phyloP scores from a whole-genome alignment of 1,284 basidiomycete genomes.

The Sparassis latifolia region DNA sequence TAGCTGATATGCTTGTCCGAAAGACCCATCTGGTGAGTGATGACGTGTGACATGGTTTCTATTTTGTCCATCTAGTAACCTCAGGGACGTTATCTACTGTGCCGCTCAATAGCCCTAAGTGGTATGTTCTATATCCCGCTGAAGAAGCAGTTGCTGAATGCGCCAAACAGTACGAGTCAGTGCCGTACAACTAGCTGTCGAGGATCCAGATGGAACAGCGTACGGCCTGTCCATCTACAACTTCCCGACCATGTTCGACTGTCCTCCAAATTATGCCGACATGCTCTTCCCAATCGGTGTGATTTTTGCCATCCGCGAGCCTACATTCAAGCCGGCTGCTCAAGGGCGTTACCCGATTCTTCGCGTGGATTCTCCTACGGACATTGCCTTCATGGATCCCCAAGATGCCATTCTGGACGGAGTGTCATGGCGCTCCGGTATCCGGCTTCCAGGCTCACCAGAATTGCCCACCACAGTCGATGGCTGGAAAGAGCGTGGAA shows the following conservation, averaged over 20 bases:
- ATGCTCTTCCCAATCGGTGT: constrained; percentile 24
- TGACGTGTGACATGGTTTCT: neutral
- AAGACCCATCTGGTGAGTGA: constrained; percentile 1
- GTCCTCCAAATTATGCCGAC: constrained; percentile 18
- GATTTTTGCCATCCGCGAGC: constrained; percentile 28
- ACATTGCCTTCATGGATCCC: constrained; percentile 18
- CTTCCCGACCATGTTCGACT: constrained; percentile 17
- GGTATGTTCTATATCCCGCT: constrained; percentile 1
- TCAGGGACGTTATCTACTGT: constrained; percentile 6
- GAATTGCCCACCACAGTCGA: constrained; percentile 7
- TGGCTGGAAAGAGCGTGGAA: constrained; percentile 12
- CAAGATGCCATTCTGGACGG: constrained; percentile 4
- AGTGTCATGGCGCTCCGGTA: constrained; percentile 8
- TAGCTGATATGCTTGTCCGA: constrained; percentile 1
- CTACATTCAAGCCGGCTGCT: constrained; percentile 20
- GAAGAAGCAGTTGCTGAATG: neutral
- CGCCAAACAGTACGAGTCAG: constrained; percentile 7
- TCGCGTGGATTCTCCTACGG: constrained; percentile 26
- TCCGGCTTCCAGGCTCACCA: neutral
- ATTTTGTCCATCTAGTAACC: neutral
- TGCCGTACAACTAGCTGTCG: constrained; percentile 16
- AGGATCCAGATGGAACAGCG: constrained; percentile 24
- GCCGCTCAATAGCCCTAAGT: constrained; percentile 3
- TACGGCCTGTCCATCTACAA: constrained; percentile 23
- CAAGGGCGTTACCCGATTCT: constrained; percentile 16